Base-by-base conservation (phyloP, 371 early-diverging fungal genomes). In the Syncephalastrum monosporum region DNA sequence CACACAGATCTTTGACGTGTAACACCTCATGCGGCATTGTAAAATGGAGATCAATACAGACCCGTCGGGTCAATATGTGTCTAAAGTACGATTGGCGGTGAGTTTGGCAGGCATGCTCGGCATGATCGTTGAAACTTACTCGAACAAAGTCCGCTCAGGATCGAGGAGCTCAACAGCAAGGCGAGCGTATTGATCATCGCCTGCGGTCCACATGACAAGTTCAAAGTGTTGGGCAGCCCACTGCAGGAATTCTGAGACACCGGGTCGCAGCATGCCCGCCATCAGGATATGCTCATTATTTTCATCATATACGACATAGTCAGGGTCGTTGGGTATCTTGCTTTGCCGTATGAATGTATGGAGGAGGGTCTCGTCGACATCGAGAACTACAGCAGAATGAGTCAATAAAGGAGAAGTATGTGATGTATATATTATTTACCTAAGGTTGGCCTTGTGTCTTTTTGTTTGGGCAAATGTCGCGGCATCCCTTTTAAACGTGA, bases 201-300 rank as follows among this genome's bases (percentile, higher is more conserved):
- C 77, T 0, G 77, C 77, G 12, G 77, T 77, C 77, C 77, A 77
- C 3, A 77, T 74, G 7, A 77, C 74, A 6, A 77, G 68, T 64
- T 77, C 77, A 61, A 77, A 77, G 5, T 55, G 63, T 42, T 60
- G 65, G 0, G 77, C 60, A 1, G 77, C 77, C 77, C 77, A 77
- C 12, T 59, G 60, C 42, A 77, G 53, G 44, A 77, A 77, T 13
- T 71, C 68, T n/a, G 69, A 57, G 1, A 71, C 77, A 25, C 77
- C 77, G n/a, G 77, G 77, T n/a, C 77, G 67, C 10, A 77, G 53
- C 16, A 63, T 71, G 8, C 77, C 77, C 21, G 75, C 75, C 49
- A 67, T 59, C 51, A 75, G 57, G 21, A 67, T 59, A 33, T 68
- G 67, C 21, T 47, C 48, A 12, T 62, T 61, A 43, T 75, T 66